Percentiles rank a stretch among this genome's conserved stretches.
Conservation (phyloP, 352 stramenopile genomes). For the Thraustotheca clavata region DNA sequence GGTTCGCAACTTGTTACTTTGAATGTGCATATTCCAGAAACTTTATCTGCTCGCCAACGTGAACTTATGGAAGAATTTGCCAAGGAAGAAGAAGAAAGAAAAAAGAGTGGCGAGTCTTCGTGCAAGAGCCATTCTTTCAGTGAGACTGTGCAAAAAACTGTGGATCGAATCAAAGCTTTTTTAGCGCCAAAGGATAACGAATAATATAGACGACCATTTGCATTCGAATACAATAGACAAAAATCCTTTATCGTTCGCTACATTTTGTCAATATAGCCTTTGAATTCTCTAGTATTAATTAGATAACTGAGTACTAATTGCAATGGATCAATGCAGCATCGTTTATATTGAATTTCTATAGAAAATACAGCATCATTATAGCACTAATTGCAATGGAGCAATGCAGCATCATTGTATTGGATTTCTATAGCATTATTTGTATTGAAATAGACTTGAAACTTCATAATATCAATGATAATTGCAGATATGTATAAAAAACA, state of each 20-base stretch:
- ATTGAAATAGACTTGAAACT: conserved; percentile 14
- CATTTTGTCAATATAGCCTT: too few relatives aligned
- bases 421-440: conserved; percentile 21
- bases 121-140: conserved; percentile 80
- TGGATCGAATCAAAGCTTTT: conserved; percentile 86
- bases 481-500: too few relatives aligned
- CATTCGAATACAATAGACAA: conserved; percentile 23
- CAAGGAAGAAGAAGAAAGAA: conserved; percentile 72
- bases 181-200: conserved; percentile 37
- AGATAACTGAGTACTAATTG: too few relatives aligned
- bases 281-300: too few relatives aligned
- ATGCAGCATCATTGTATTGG: neutral
- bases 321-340: too few relatives aligned
- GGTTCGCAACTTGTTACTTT: conserved; percentile 97
- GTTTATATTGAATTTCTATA: too few relatives aligned
- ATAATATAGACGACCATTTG: neutral
- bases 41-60: conserved; percentile 90
- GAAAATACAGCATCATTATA: too few relatives aligned
- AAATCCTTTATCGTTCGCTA: too few relatives aligned
- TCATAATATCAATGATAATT: too few relatives aligned
- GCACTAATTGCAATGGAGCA: too few relatives aligned
- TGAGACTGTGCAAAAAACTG: conserved; percentile 67
- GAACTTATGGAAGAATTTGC: conserved; percentile 95
- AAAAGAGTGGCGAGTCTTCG: conserved; percentile 54
- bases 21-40: conserved; percentile 93